Evolutionary conservation across 352 stramenopile species (phyloP).

Genomic region (Pythium monospermum): DNA sequence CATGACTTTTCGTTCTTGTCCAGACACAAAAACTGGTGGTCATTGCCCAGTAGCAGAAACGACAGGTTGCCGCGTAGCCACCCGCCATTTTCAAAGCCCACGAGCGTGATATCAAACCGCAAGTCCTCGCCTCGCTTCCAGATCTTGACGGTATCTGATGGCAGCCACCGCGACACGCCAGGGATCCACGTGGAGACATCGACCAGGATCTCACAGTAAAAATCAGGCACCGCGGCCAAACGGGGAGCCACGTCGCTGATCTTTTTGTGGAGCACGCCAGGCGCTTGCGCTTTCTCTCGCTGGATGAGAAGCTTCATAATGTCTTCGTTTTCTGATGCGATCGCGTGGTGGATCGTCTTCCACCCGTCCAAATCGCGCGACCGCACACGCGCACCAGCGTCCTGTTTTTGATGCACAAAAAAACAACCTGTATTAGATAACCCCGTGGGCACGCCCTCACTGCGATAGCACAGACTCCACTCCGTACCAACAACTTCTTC

Average conservation of each 20-base stretch:
- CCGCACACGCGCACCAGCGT: constrained; percentile 52
- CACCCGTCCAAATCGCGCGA: constrained; percentile 53
- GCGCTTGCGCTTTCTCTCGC: constrained; percentile 56
- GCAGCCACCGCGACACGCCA: constrained; percentile 58
- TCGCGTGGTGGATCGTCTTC: constrained; percentile 62
- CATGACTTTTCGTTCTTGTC: constrained; percentile 45
- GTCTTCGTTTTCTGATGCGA: constrained; percentile 59
- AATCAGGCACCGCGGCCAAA: constrained; percentile 45
- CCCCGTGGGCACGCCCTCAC: not conserved
- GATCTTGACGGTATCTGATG: constrained; percentile 70
- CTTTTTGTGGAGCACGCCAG: constrained; percentile 44
- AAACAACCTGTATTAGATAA: constrained; percentile 4
- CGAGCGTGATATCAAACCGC: constrained; percentile 58
- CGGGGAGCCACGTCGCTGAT: constrained; percentile 39
- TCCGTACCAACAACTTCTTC: constrained; percentile 42
- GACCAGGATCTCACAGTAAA: constrained; percentile 61
- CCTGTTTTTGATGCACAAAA: constrained; percentile 16
- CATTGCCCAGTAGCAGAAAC: constrained; percentile 46
- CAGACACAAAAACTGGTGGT: constrained; percentile 43
- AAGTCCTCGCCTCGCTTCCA: constrained; percentile 62
- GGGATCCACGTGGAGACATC: constrained; percentile 72
- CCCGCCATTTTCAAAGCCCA: constrained; percentile 53
- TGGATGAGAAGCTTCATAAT: constrained; percentile 45
- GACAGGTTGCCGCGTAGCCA: constrained; percentile 66
- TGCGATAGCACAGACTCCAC: not conserved